phyloP scores from a whole-genome alignment of 805 yeast species.

The Saccharomyces kudriavzevii region DNA sequence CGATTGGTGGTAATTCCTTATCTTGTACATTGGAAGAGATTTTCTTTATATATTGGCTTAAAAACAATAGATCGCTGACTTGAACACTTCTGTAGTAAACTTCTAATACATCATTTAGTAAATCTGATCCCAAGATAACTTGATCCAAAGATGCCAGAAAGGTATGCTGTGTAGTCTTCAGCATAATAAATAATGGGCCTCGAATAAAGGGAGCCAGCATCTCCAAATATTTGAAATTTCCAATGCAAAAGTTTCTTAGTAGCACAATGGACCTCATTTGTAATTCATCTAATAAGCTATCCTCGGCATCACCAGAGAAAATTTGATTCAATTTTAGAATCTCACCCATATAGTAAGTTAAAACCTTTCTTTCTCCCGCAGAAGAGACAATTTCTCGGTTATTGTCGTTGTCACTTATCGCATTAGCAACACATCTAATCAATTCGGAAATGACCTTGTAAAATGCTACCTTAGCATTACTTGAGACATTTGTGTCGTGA shows the following conservation, averaged over 20 bases:
- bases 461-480: constrained; percentile 5
- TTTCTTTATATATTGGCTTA: constrained; percentile 9
- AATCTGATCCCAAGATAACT: constrained; percentile 15
- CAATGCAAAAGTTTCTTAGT: constrained; percentile 24
- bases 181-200: constrained; percentile 11
- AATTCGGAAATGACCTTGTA: constrained; percentile 22
- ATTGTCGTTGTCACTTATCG: constrained; percentile 25
- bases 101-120: constrained; percentile 16
- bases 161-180: constrained; percentile 7
- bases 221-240: constrained; percentile 13
- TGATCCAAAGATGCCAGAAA: constrained; percentile 12
- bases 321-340: constrained; percentile 11
- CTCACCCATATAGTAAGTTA: constrained; percentile 14
- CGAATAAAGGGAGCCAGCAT: constrained; percentile 11
- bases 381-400: constrained; percentile 18
- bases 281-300: constrained; percentile 8
- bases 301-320: constrained; percentile 2
- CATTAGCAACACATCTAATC: constrained; percentile 29
- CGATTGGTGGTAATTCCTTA: not conserved
- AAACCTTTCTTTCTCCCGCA: constrained; percentile 8
- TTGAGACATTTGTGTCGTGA: not conserved
- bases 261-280: constrained; percentile 25
- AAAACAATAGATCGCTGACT: constrained; percentile 7
- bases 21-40: constrained; percentile 9
- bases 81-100: constrained; percentile 3